Base-by-base conservation (phyloP, 2,329 filamentous ascomycete species). In the Corynespora cassiicola region DNA sequence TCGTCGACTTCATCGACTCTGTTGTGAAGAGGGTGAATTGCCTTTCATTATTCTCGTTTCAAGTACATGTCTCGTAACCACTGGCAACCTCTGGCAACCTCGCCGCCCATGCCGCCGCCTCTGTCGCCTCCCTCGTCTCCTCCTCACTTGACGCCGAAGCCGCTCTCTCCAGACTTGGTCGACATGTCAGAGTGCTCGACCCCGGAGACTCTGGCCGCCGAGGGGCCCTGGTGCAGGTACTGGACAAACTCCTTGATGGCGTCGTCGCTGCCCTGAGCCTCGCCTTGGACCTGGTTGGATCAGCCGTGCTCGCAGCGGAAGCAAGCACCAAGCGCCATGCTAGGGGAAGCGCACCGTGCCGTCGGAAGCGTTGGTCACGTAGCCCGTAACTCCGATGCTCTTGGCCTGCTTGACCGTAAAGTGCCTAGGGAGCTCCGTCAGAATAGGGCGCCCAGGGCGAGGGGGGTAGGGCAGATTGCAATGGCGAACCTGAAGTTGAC, bases 221-320 rank as follows among this genome's bases (percentile, higher is more conserved):
- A 73, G 0, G 91, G 91, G 0, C 92, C 92, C 35, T 82, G 78
- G 57, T 90, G 79, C 30, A 96, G 73, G 47, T 89, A 84, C 52
- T 86, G 81, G 22, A 95, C 71, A 50, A 96, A 86, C 38, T 82
- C 79, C 35, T 82, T 70, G 17, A 97, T 65, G 2, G 78, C 70
- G 1, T 82, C 77, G 1, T 84, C 76, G 2, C 80, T 75, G 19
- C 90, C 91, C 65, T 97, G 92, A 5, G 86, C 90, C 71, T 96
- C 91, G 17, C 92, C 92, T 61, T 89, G 83, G 30, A 97, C 91
- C 89, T 96, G 51, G 4, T 8, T 3, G 18, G 20, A 25, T 20
- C 11, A 26, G 32, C 5, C 11, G 8, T 9, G 8, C 4, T 7
- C 16, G 5, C 19, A 19, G 7, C 17, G 22, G 19, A 9, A 26